Base-by-base conservation (phyloP, 164 flowering plant genomes). In the Tetrastigma voinierianum region DNA sequence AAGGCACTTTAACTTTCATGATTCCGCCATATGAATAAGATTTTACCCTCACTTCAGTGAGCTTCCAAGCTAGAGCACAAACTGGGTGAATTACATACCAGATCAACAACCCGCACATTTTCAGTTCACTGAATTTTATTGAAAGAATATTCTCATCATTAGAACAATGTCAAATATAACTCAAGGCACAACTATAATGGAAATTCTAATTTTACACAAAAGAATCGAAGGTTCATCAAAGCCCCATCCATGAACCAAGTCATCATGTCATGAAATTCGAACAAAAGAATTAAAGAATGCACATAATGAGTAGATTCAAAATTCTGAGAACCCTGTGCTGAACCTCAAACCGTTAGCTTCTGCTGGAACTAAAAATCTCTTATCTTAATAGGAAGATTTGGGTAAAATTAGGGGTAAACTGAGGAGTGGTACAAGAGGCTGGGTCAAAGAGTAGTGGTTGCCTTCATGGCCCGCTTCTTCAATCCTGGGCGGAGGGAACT, bases 1-100 rank as follows among this genome's bases (percentile, higher is more conserved):
- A 32, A 32, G 40, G 40, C 40, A 32, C 6, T 32, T 32, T 32
- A 24, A 24, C 32, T 24, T 24, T 24, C 51, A 15, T 12, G 52
- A 49, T 56, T 21, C 1, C 23, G 6, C 1, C n/a, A 45, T 17
- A 61, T 45, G 19, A 21, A 12, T 47, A 21, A 24, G 23, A 51
- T 14, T 40, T 67, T 54, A 72, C 76, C 21, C 16, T 68, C 59
- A n/a, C n/a, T n/a, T 32, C 12, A 9, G 67, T 8, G 19, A 23
- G 13, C 77, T 72, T 32, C 80, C 80, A 3, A 73, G 68, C 49
- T 77, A n/a, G n/a, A n/a, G n/a, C n/a, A n/a, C n/a, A n/a, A n/a
- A n/a, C n/a, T n/a, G n/a, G n/a, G 25, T 77, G 80, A 64, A 77
- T 53, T 16, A 77, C 11, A 24, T 73, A 77, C n/a, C 72, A 56